phyloP scores from a whole-genome alignment of 768 basidiomycete genomes.

The Tricholoma sp. region DNA sequence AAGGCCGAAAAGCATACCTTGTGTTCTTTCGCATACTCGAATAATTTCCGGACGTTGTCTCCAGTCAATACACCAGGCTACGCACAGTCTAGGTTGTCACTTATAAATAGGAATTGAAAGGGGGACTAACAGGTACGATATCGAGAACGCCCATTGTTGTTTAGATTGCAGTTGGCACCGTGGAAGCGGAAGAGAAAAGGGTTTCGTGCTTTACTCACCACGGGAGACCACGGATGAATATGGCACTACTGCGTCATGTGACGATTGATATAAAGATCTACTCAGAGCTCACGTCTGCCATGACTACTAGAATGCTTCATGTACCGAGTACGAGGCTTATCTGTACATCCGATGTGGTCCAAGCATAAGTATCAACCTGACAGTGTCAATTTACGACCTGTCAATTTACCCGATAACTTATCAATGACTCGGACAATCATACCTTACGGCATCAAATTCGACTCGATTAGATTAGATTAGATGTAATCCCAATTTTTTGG shows the following conservation, averaged over 20 bases:
- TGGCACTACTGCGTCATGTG: no score
- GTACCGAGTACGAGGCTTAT: no score
- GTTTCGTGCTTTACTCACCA: background rate
- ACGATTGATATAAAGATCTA: no score
- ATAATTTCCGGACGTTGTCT: constrained; percentile 90
- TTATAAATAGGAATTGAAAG: constrained; percentile 1
- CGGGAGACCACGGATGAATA: background rate
- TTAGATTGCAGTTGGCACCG: background rate
- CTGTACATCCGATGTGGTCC: no score
- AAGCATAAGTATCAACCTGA: no score
- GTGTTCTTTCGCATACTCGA: constrained; percentile 88
- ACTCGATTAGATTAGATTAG: constrained; percentile 12
- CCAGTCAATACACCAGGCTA: constrained; percentile 95
- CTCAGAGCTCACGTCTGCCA: no score
- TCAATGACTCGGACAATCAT: no score
- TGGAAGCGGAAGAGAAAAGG: background rate
- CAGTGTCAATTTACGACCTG: no score
- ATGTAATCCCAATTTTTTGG: constrained; percentile 7
- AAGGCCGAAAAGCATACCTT: constrained; percentile 48
- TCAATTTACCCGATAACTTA: no score
- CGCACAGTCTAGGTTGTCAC: constrained; percentile 5
- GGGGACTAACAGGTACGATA: constrained; percentile 67
- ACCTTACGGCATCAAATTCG: no score
- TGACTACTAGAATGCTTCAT: no score
- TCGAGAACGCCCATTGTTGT: constrained; percentile 73